Evolutionary conservation across 2,329 filamentous ascomycete species (phyloP), one percentile per base, ranked within the genome.

Genomic region (Didymella sp.): DNA sequence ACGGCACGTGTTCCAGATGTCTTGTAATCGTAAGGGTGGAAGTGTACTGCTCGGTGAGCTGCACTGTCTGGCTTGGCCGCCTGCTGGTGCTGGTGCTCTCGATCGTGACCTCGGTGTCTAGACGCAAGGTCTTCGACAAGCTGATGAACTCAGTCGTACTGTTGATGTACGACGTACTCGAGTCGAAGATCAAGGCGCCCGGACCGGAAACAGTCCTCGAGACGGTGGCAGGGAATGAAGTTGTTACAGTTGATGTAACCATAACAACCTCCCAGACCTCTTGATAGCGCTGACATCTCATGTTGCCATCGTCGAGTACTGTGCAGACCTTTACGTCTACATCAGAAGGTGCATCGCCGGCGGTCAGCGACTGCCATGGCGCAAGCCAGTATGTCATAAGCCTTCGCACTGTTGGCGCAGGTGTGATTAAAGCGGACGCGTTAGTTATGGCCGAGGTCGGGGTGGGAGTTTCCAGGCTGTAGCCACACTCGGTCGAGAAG

Each of bases 401-500:
- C 0, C 68, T 71, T 51, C 76, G 72, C 22, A 80, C 64, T 1
- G 69, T 74, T 2, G 77, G 77, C 2, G 72, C 67, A 2, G 76
- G 72, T 0, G 78, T 80, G 46, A 77, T 76, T 6, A 69, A 51
- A 0, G 54, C 17, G 13, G 41, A 46, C 6, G 13, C 8, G 43
- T 17, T 40, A 4, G 24, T 51, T 4, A 55, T 64, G 5, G 59
- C 56, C 1, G 54, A 48, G 0, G 69, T 68, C 6, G 75, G 69
- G 9, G 70, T 73, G 2, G 77, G 74, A 4, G 72, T 76, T 6
- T 73, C 73, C n/a, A 80, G 59, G 1, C 71, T 71, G 62, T 75
- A 78, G n/a, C 77, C 78, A 45, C 75, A 77, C 42, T 79, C 73
- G 46, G 73, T 80, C 2, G 78, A 80, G 61, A 80, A 81, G 4